Base-by-base conservation (phyloP, 2,329 filamentous ascomycete species). In the Scleromitrula shiraiana region DNA sequence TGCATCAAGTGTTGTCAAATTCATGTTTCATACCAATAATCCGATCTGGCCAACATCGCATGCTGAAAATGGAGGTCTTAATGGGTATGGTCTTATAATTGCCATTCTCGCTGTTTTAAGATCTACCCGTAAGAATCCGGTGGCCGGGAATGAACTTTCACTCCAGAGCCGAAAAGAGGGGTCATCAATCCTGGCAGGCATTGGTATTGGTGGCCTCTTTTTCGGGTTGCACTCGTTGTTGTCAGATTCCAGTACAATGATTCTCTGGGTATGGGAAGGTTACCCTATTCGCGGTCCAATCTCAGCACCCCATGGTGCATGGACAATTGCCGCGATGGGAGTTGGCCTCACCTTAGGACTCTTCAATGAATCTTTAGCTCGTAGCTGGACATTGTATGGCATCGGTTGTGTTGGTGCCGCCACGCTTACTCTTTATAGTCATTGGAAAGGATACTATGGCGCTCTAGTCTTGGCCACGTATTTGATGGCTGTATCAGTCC, bases 211-310 rank as follows among this genome's bases (percentile, higher is more conserved):
- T 20, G 91, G 89, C 24, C 67, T 96, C 7, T 76, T 96, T 62
- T 98, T 98, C 61, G 87, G 78, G 5, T 75, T 97, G 62, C 93
- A 97, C 64, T 96, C 90, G 1, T 73, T 98, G 8, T 76, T 98
- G 9, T 96, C 93, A 0, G 93, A 98, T 64, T 95, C 90, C 0
- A 97, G 93, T 70, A 98, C 93, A 46, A 97, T 98, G 89, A 96
- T 97, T 50, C 76, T 90, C 14, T 98, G 93, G 93, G 88, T 88
- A 2, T 98, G 93, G 93, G 89, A 96, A 59, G 93, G 93, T 6
- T 98, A 86, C 60, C 93, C 93, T 12, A 79, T 97, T 33, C 81
- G 85, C 41, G 93, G 93, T 6, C 93, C 93, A 2, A 79, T 93
- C 41, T 80, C 89, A 52, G 88, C 83, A 40, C 88, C 89, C n/a